Conservation (phyloP, 108 stramenopile genomes). For the Skeletonema potamos region DNA sequence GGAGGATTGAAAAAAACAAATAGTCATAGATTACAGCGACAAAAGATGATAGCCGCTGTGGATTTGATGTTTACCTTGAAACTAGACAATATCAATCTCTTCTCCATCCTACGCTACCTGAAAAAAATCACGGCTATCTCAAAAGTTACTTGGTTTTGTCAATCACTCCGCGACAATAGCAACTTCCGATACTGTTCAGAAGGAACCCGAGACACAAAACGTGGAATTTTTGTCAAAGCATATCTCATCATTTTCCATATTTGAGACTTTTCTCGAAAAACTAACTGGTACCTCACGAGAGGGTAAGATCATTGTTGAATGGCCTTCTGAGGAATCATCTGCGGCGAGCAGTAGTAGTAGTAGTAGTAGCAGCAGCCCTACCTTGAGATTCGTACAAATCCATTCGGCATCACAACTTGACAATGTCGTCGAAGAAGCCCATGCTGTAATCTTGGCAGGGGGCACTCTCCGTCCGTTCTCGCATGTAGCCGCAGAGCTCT, state of each 20-base stretch:
- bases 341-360: constrained; percentile 6
- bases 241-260: constrained; percentile 78
- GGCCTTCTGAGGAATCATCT: constrained; percentile 29
- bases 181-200: constrained; percentile 6
- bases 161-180: constrained; percentile 20
- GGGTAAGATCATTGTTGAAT: constrained; percentile 75
- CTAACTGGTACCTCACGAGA: constrained; percentile 56
- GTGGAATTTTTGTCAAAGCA: constrained; percentile 62
- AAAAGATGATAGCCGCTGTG: constrained; percentile 69
- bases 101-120: constrained; percentile 87
- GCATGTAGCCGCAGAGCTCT: constrained; percentile 87
- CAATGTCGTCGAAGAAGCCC: constrained; percentile 78
- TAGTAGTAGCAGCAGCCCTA: constrained; percentile 15
- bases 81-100: constrained; percentile 93
- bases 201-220: neutral
- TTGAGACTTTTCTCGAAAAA: constrained; percentile 75
- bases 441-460: constrained; percentile 93
- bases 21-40: neutral
- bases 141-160: constrained; percentile 89
- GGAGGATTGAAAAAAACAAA: constrained; percentile 2
- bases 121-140: constrained; percentile 72
- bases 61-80: constrained; percentile 79
- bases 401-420: constrained; percentile 82
- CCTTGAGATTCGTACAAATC: constrained; percentile 82
- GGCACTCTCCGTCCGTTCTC: constrained; percentile 95